Conservation (phyloP, 139 green algal genomes). For the Tetradesmus lagerheimii region DNA sequence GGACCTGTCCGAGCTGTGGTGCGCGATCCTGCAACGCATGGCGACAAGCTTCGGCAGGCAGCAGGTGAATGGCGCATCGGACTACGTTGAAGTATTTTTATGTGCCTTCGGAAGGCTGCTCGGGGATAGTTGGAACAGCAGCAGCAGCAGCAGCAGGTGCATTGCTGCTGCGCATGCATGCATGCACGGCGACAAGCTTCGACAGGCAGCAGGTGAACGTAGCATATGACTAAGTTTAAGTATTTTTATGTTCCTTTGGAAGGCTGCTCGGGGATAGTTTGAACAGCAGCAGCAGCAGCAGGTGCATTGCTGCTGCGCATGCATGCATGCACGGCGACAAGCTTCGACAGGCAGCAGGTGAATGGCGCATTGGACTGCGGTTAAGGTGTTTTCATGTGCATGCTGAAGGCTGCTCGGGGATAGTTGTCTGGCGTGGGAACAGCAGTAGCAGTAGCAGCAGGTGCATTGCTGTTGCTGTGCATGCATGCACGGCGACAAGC, state of each 20-base stretch:
- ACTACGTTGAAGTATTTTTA: too few relatives aligned
- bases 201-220: conserved; percentile 19
- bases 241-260: neutral
- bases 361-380: neutral
- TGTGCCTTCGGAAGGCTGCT: too few relatives aligned
- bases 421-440: neutral
- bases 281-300: neutral
- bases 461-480: neutral
- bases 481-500: conserved; percentile 22
- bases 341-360: conserved; percentile 25
- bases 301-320: neutral
- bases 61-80: conserved; percentile 29
- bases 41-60: conserved; percentile 20
- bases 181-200: conserved; percentile 8
- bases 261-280: too few relatives aligned
- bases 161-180: conserved; percentile 42
- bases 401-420: too few relatives aligned
- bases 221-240: neutral
- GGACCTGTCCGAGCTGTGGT: conserved; percentile 50
- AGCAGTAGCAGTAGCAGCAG: neutral
- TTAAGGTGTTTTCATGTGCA: neutral
- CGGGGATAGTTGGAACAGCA: neutral
- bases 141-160: too few relatives aligned
- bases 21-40: neutral
- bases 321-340: conserved; percentile 22